Conservation (phyloP, 176 grass and related monocot species). For the Aegilops tauschii region DNA sequence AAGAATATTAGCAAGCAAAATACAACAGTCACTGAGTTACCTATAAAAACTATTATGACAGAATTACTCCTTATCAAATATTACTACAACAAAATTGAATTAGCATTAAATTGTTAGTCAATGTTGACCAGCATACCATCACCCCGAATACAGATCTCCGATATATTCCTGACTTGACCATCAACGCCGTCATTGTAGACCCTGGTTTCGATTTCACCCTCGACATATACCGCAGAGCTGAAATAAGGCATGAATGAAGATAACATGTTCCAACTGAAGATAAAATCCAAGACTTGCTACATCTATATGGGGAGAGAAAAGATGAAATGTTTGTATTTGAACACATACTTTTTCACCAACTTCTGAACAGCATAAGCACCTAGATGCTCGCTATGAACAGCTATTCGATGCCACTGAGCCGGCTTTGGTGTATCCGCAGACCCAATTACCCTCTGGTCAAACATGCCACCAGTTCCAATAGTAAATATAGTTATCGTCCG, state of each 20-base stretch:
- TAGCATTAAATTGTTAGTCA: not conserved
- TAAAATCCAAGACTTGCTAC: not conserved
- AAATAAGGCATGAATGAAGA: slow-evolving; percentile 23
- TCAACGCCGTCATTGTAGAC: slow-evolving; percentile 81
- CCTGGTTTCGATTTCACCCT: slow-evolving; percentile 96
- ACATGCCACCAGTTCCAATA: slow-evolving; percentile 94
- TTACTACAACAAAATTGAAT: not conserved
- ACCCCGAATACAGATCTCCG: slow-evolving; percentile 73
- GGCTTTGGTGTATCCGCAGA: slow-evolving; percentile 61
- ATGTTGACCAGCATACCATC: slow-evolving; percentile 55
- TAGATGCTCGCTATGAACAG: slow-evolving; percentile 62
- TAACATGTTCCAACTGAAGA: not conserved
- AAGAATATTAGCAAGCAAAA: slow-evolving; percentile 7
- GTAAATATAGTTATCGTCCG: slow-evolving; percentile 81
- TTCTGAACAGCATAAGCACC: slow-evolving; percentile 80
- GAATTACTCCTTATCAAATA: not conserved
- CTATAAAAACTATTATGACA: slow-evolving; percentile 6
- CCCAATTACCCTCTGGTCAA: slow-evolving; percentile 75
- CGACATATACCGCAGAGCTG: slow-evolving; percentile 86
- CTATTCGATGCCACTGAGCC: slow-evolving; percentile 90
- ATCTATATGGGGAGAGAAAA: slow-evolving; percentile 24
- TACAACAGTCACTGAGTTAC: not conserved
- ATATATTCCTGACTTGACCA: slow-evolving; percentile 79
- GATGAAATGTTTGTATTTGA: not conserved
- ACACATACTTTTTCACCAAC: slow-evolving; percentile 84